Percentiles rank a stretch among this genome's conserved stretches.
These are phyloP conservation scores for Trichoderma atrobrunneum DNA, from an alignment of 2,329 filamentous ascomycete species.

Conservation along the genomic window DNA sequence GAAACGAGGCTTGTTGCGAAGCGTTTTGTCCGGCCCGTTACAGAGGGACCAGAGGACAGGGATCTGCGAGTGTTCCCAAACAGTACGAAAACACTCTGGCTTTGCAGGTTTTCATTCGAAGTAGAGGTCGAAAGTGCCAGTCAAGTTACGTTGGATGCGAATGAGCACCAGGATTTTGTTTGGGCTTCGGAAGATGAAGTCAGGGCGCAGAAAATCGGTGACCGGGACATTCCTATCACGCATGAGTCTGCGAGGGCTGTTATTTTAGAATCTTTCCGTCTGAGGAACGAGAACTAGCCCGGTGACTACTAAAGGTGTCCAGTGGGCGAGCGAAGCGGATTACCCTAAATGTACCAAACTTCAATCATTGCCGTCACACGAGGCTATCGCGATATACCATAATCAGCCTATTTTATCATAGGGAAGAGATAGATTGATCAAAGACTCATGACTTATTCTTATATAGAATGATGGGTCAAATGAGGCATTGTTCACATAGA, in stretches of 20 bases:
- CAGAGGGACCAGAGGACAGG: not conserved
- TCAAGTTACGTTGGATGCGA: not conserved
- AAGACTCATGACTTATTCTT: not conserved
- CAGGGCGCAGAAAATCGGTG: not conserved
- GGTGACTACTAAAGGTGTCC: not conserved
- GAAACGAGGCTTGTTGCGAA: not conserved
- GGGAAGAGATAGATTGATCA: not conserved
- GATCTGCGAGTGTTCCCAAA: not conserved
- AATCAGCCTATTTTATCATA: not conserved
- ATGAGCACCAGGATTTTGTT: not conserved
- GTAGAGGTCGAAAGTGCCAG: not conserved
- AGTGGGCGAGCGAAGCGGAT: not conserved
- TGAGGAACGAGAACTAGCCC: not conserved
- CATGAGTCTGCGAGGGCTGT: not conserved
- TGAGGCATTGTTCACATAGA: no score
- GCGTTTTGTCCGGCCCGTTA: not conserved
- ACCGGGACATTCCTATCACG: not conserved
- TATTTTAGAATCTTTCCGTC: not conserved
- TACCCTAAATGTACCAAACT: no score
- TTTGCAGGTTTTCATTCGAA: not conserved
- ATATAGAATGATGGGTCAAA: no score
- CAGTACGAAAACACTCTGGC: not conserved
- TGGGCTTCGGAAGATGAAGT: not conserved
- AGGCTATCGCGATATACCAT: rapidly evolving
- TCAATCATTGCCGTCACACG: no score